Evolutionary conservation across 2,329 filamentous ascomycete genomes (phyloP).

Genomic region (Calonectria montana): DNA sequence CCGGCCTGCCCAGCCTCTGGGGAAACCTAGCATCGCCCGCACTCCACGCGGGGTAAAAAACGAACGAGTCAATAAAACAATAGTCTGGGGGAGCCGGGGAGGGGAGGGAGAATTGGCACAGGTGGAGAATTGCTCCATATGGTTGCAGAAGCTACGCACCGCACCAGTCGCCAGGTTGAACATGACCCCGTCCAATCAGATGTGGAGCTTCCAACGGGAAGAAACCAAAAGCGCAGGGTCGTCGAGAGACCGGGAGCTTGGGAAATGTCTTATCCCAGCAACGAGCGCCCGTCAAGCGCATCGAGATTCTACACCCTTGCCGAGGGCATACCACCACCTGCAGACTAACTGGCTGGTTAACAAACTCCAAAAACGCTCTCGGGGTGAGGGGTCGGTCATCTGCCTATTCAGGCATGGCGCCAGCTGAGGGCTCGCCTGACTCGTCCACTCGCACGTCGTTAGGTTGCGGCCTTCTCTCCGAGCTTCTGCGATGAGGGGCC

Average conservation of each 20-base stretch:
- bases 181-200: constrained; percentile 4
- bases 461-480: constrained; percentile 20
- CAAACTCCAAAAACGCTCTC: background rate
- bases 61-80: background rate
- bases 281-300: background rate
- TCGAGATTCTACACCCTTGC: constrained; percentile 6
- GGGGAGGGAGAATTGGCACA: constrained; percentile 7
- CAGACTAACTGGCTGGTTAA: background rate
- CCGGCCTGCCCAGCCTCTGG: constrained; percentile 1
- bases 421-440: constrained; percentile 1
- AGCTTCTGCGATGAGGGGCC: background rate
- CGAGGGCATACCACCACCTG: background rate
- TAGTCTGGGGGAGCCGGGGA: constrained; percentile 18
- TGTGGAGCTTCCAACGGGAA: background rate
- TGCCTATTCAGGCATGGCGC: constrained; percentile 14
- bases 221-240: background rate
- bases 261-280: constrained; percentile 13
- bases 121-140: constrained; percentile 14
- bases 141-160: background rate
- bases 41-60: constrained; percentile 23
- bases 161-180: background rate
- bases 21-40: background rate
- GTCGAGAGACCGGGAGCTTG: background rate
- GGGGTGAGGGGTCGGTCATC: background rate
- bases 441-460: background rate